Base-by-base conservation (phyloP, 2,329 filamentous ascomycete species). In the Plectosphaerella plurivora region DNA sequence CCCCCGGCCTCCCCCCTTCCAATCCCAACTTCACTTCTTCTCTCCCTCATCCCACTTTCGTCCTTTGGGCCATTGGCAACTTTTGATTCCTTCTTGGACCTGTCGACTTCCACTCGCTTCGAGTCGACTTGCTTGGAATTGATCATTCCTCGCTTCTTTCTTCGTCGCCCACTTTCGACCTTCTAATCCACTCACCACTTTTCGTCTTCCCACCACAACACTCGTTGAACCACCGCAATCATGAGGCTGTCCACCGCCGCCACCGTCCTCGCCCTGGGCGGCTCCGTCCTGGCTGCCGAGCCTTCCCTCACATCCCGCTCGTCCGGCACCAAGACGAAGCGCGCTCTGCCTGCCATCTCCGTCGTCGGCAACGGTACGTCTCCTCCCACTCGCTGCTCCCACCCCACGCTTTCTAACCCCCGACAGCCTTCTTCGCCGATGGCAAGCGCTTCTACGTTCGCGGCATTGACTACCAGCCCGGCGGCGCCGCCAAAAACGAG, bases 391-490 rank as follows among this genome's bases (percentile, higher is more conserved):
- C 16, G 9, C 6, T n/a, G n/a, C 16, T 15, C 2, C 22, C 22
- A 22, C 22, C 22, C 22, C 3, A 5, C 22, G 22, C 22, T 3
- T 5, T 24, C 14, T 18, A 14, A 8, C 16, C 11, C 8, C 35
- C 60, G 69, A n/a, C n/a, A 83, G 81, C 81, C 49, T 83, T 84
- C 73, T 84, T 73, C 70, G 60, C 73, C 42, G 77, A 72, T 57
- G 69, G 71, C 52, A 65, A 72, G 8, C 78, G 81, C 54, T 84
- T 84, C 72, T 83, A 82, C 60, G 62, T 84, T 53, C 79, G 81
- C 25, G 81, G 81, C 57, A 76, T 84, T 47, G 81, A 83, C 69
- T 84, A 84, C 68, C 81, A 84, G 66, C 81, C 81, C n/a, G 81
- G 80, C 55, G 81, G 81, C 57, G 78, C 79, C 25, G 76, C 79